These are phyloP conservation scores for Nissolia schottii DNA, from an alignment of 306 rosid species.

Conservation along the genomic window DNA sequence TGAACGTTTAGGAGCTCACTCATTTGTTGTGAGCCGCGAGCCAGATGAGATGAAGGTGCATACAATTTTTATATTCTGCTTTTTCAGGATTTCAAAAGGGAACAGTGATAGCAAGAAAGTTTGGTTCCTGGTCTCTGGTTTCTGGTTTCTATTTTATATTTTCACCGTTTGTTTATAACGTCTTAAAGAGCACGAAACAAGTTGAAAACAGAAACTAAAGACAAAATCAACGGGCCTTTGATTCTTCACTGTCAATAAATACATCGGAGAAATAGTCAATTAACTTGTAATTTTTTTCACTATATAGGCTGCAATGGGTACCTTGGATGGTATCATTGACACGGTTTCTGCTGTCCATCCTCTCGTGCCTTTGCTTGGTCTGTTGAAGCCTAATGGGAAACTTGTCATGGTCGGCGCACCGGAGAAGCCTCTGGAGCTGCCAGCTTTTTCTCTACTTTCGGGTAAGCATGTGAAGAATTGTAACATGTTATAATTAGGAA, in stretches of 20 bases:
- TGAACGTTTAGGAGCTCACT: constrained; percentile 40
- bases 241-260: not conserved
- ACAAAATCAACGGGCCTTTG: too few relatives aligned
- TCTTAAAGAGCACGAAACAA: too few relatives aligned
- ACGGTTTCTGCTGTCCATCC: constrained; percentile 44
- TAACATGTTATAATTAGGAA: too few relatives aligned
- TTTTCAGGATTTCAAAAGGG: too few relatives aligned
- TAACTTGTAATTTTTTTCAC: not conserved
- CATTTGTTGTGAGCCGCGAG: constrained; percentile 45
- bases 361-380: constrained; percentile 30
- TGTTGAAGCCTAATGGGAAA: constrained; percentile 48
- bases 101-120: too few relatives aligned
- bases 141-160: too few relatives aligned
- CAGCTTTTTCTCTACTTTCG: constrained; percentile 19
- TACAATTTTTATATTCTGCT: too few relatives aligned
- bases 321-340: constrained; percentile 57
- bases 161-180: too few relatives aligned
- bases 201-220: too few relatives aligned
- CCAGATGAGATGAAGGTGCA: constrained; percentile 36
- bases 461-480: constrained; percentile 15
- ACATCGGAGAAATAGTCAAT: not conserved
- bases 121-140: too few relatives aligned
- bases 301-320: constrained; percentile 33
- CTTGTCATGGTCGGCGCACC: constrained; percentile 49
- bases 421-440: constrained; percentile 42